Evolutionary conservation across 2,329 filamentous ascomycete species (phyloP), one percentile per base, ranked within the genome.

Genomic region (Chaetomium sp.): DNA sequence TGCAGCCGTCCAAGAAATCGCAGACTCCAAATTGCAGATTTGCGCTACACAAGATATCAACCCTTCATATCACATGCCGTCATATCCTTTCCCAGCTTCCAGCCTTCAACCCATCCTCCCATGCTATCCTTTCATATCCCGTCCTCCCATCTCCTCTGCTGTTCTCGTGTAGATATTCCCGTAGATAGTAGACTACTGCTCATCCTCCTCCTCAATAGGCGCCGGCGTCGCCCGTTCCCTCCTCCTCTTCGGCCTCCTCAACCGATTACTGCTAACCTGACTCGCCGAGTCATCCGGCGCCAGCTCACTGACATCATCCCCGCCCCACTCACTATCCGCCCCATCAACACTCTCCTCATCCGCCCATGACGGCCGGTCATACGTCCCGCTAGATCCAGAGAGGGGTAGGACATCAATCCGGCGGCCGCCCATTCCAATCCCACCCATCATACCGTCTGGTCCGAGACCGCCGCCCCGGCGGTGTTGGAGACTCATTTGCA

Each of bases 281-380:
- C 87, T 91, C 32, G 88, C 88, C 53, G 82, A 87, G 69, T 92
- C 88, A 65, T 92, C 88, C 0, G 88, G 88, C 62, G 85, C 85
- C 49, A 92, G 75, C 64, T 83, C 80, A 45, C 76, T 75, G 51
- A 70, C 67, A 56, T 82, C 77, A 53, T 84, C 81, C 48, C 77
- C 76, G 14, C 74, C 76, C 74, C 80, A 81, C 55, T 85, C 82
- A 51, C 79, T 80, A 59, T 84, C 80, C 61, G 76, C 80, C n/a
- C 73, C 72, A 53, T 74, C 74, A 0, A 62, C 49, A 41, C 61
- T 65, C 27, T 71, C 70, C 46, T 74, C 70, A 38, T 76, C 74
- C 71, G 67, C 71, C 72, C 71, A 80, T 27, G 72, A 70, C 1
- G 79, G 79, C 48, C 73, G 67, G 58, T 80, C 78, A 55, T 76